These are phyloP conservation scores for Bidens hawaiensis DNA, from an alignment of 140 eudicot genomes.

Conservation along the genomic window DNA sequence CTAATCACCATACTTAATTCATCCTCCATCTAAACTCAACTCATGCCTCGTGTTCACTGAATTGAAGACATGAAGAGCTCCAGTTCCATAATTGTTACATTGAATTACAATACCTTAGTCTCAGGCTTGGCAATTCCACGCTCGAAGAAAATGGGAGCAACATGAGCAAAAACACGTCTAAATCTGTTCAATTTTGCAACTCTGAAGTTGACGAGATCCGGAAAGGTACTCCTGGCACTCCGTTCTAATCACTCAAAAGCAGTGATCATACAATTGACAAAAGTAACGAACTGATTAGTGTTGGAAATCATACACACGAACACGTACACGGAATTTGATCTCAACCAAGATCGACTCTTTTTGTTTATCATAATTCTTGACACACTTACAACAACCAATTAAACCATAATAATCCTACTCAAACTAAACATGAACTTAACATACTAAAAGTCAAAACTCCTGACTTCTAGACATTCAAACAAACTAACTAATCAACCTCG, in stretches of 20 bases:
- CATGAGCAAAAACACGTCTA: constrained; percentile 88
- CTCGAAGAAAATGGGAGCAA: constrained; percentile 89
- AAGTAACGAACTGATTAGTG: background rate
- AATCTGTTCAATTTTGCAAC: constrained; percentile 72
- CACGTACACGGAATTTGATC: no score
- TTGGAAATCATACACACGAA: background rate
- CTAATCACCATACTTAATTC: background rate
- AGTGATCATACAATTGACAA: constrained; percentile 9
- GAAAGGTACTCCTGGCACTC: constrained; percentile 97
- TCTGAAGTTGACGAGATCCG: constrained; percentile 79
- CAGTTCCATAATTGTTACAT: background rate
- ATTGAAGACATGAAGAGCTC: background rate
- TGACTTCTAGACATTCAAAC: no score
- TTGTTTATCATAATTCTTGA: no score
- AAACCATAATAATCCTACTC: no score
- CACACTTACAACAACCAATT: no score
- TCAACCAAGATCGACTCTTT: no score
- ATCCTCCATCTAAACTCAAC: background rate
- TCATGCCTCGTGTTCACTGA: background rate
- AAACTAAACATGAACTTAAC: no score
- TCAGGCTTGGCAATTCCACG: constrained; percentile 90
- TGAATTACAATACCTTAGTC: constrained; percentile 59
- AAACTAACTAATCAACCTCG: no score
- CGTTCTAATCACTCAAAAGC: constrained; percentile 44
- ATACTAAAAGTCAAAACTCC: no score